Evolutionary conservation across 108 stramenopile species (phyloP).

Genomic region (Aurantiochytrium sp.): DNA sequence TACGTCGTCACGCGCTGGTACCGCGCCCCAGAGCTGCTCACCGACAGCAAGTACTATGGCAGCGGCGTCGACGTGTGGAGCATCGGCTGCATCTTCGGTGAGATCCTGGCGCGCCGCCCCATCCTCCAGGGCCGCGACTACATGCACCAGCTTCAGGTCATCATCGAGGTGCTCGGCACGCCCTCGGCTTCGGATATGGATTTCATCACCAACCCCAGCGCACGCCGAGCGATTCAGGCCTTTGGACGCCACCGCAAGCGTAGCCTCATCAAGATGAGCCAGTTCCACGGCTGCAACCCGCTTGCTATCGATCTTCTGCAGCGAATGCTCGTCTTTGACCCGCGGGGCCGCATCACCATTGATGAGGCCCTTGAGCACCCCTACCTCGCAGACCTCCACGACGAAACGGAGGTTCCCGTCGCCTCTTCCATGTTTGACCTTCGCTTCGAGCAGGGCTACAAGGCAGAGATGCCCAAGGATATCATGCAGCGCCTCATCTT

Average conservation of each 20-base stretch:
- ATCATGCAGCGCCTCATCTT: conserved; percentile 19
- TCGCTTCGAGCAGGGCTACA: conserved; percentile 34
- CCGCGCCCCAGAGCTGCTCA: conserved; percentile 41
- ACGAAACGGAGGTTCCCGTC: conserved; percentile 21
- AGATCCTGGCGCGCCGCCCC: conserved; percentile 30
- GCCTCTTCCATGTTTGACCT: conserved; percentile 25
- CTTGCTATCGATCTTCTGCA: conserved; percentile 45
- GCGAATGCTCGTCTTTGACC: conserved; percentile 49
- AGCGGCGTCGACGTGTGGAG: conserved; percentile 42
- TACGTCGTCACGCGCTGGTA: conserved; percentile 58
- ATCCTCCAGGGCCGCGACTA: conserved; percentile 41
- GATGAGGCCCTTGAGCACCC: conserved; percentile 56
- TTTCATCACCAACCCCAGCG: conserved; percentile 33
- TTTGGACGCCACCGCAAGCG: not conserved
- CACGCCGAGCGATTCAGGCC: not conserved
- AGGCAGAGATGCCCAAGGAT: conserved; percentile 22
- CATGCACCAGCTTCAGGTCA: conserved; percentile 47
- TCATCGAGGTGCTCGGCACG: conserved; percentile 47
- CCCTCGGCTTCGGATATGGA: conserved; percentile 35
- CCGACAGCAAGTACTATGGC: conserved; percentile 23
- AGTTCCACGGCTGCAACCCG: not conserved
- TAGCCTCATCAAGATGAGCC: not conserved
- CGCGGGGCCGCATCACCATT: conserved; percentile 42
- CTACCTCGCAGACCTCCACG: conserved; percentile 49
- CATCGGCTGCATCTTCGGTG: conserved; percentile 43